A percentile compares a stretch with the other conserved stretches of the same genome.
phyloP scores from a whole-genome alignment of 2,329 filamentous ascomycete genomes.

The Clonostachys rhizophaga region DNA sequence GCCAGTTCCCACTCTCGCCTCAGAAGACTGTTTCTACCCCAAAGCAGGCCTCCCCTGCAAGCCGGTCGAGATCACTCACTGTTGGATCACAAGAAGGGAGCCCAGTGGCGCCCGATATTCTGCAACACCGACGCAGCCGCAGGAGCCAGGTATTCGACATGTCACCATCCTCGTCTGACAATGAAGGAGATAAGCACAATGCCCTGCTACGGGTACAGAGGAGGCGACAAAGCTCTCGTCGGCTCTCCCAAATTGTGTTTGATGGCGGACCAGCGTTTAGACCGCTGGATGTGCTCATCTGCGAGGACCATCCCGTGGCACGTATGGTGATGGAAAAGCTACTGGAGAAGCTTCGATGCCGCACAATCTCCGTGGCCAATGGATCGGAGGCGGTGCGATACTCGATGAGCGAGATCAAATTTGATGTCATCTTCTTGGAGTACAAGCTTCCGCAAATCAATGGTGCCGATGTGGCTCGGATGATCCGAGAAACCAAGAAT shows the following conservation, averaged over 20 bases:
- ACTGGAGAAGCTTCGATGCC: conserved; percentile 89
- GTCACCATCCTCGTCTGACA: conserved; percentile 96
- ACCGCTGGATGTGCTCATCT: conserved; percentile 89
- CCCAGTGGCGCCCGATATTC: conserved; percentile 61
- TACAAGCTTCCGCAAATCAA: conserved; percentile 94
- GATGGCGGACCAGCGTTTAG: conserved; percentile 74
- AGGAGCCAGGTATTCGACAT: conserved; percentile 94
- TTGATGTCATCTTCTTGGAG: conserved; percentile 98
- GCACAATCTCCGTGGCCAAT: conserved; percentile 86
- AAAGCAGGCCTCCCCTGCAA: conserved; percentile 58
- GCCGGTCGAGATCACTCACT: conserved; percentile 80
- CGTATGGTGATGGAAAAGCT: conserved; percentile 98
- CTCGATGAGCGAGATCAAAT: conserved; percentile 95
- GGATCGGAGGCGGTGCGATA: conserved; percentile 90
- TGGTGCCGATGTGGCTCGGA: conserved; percentile 90
- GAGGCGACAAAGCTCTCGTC: conserved; percentile 89
- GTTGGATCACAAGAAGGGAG: conserved; percentile 93
- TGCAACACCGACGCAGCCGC: conserved; percentile 79
- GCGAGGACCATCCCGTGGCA: conserved; percentile 95
- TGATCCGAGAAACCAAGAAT: conserved; percentile 97
- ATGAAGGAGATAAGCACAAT: conserved; percentile 89
- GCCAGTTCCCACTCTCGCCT: conserved; percentile 51
- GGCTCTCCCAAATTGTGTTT: conserved; percentile 86
- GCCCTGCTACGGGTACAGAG: conserved; percentile 88
- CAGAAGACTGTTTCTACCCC: conserved; percentile 59